Percentiles rank a stretch among this genome's conserved stretches.
These are phyloP conservation scores for Lagenidium giganteum DNA, from an alignment of 352 stramenopile species.

Conservation along the genomic window DNA sequence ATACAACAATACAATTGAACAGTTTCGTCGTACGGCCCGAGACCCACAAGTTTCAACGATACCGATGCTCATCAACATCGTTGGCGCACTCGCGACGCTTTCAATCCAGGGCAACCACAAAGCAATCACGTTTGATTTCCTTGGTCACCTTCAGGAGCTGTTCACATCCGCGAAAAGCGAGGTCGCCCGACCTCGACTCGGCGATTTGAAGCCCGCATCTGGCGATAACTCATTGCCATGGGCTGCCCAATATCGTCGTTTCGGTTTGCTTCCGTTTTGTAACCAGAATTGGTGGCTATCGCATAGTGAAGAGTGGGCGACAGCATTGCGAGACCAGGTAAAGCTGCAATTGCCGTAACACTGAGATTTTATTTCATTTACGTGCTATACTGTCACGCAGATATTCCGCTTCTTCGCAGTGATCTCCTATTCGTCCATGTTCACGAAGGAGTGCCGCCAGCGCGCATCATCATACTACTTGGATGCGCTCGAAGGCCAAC, in stretches of 20 bases:
- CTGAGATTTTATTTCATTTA: neutral
- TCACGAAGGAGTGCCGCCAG: neutral
- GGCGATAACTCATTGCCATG: too few species aligned
- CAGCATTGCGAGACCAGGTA: constrained; percentile 6
- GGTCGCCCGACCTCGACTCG: too few species aligned
- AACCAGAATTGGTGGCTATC: neutral
- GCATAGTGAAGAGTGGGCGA: neutral
- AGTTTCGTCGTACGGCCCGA: too few species aligned
- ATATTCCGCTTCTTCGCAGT: constrained; percentile 8
- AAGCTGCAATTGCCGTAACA: neutral
- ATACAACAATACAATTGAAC: too few species aligned
- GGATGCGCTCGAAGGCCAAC: neutral
- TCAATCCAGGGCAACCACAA: too few species aligned
- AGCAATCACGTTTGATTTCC: too few species aligned
- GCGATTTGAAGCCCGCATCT: too few species aligned
- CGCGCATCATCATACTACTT: constrained; percentile 4
- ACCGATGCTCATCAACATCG: too few species aligned
- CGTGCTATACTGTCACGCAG: neutral
- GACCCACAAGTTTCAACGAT: too few species aligned
- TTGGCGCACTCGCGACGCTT: too few species aligned
- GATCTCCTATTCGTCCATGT: neutral
- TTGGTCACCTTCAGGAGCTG: too few species aligned
- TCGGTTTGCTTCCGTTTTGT: constrained; percentile 1
- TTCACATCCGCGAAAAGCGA: too few species aligned
- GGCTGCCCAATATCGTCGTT: neutral